Evolutionary conservation across 2,329 filamentous ascomycete genomes (phyloP), one percentile per base, ranked within the genome.

Genomic region (Nemania sp.): DNA sequence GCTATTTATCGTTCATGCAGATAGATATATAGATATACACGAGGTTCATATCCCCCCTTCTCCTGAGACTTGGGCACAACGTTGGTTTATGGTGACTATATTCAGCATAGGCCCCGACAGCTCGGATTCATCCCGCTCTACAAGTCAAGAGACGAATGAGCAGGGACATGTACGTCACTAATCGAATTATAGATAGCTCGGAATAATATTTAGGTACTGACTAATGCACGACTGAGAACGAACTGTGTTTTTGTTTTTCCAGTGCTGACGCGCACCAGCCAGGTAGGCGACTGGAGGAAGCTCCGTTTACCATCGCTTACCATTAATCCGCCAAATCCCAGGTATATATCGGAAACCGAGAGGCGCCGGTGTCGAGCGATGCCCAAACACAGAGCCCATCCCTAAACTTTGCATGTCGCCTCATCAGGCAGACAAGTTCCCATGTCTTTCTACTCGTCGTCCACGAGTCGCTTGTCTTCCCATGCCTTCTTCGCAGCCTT

Each of bases 401-500:
- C 15, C 13, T 15, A 18, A n/a, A 42, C 9, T 25, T 32, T 5
- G 13, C 25, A 50, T 35, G 43, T 35, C 42, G 11, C 40, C 25
- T 4, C 39, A 34, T 32, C n/a, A 21, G 40, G 42, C 18, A 53
- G 49, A 51, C 53, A 54, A 45, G 29, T n/a, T 29, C 18, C 5
- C 34, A 21, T 4, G 39, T 40, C 35, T 52, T 54, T 51, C 63
- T 72, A 74, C 54, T 77, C 76, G 11, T 76, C 72, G 63, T 78
- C 76, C 49, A 79, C 74, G 18, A 78, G 70, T 61, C 69, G 71
- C 63, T 75, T 79, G 17, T 68, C 73, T 55, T 76, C 72, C 69
- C 73, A 80, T 12, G 79, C 79, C 76, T 82, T 84, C 76, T 83
- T 85, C 12, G 84, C 84, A 54, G 82, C 77, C 74, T 80, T 82